Percentiles rank a stretch among this genome's conserved stretches.
These are phyloP conservation scores for Pseudogymnoascus sp. DNA, from an alignment of 2,329 filamentous ascomycete species.

Conservation along the genomic window DNA sequence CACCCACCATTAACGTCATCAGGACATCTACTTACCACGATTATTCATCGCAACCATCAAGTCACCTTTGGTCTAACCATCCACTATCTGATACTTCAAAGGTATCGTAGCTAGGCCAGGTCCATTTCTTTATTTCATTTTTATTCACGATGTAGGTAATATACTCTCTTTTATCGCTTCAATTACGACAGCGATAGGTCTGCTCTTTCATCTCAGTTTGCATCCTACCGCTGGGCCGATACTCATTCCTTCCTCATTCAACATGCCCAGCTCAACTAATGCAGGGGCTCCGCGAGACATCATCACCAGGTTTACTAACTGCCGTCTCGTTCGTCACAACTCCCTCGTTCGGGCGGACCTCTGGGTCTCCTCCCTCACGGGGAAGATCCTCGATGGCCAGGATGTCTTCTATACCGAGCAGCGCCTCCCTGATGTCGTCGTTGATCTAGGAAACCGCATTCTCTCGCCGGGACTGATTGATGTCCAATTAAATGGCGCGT, in stretches of 20 bases:
- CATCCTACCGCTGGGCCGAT: background rate
- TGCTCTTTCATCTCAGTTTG: background rate
- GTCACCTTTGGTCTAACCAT: background rate
- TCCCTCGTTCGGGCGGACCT: conserved; percentile 66
- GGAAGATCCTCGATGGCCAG: conserved; percentile 71
- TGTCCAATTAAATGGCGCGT: conserved; percentile 84
- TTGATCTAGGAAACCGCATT: conserved; percentile 78
- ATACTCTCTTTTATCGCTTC: background rate
- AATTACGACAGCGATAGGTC: conserved; percentile 2
- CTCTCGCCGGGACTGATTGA: conserved; percentile 83
- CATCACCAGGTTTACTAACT: conserved; percentile 87
- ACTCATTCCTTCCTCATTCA: background rate
- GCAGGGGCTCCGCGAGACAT: conserved; percentile 37
- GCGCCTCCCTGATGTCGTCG: conserved; percentile 60
- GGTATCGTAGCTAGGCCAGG: background rate
- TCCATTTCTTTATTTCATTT: background rate
- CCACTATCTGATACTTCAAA: conserved; percentile 6
- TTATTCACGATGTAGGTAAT: conserved; percentile 4
- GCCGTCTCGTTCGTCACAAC: conserved; percentile 63
- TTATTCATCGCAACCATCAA: conserved; percentile 3
- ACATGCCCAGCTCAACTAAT: background rate
- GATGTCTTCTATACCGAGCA: conserved; percentile 60
- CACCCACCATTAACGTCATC: background rate
- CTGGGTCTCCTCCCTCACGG: conserved; percentile 78
- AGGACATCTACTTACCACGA: background rate